Evolutionary conservation across 2,329 filamentous ascomycete genomes (phyloP).

Genomic region (Arthrobotrys entomopaga): DNA sequence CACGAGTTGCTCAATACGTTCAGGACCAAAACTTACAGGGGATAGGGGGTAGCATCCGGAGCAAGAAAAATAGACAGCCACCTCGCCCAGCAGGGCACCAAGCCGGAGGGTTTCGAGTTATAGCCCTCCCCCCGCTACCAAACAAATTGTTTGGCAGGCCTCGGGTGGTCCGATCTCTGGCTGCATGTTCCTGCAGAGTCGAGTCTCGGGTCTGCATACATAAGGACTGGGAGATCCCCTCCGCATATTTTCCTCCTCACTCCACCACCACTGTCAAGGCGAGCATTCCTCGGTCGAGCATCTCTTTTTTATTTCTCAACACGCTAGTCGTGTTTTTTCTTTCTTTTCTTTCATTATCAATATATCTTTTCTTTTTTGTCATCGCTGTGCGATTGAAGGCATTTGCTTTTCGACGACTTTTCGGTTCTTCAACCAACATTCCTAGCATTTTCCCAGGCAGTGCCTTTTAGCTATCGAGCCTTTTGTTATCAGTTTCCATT

Average conservation of each 20-base stretch:
- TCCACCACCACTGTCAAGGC: slow-evolving; percentile 42
- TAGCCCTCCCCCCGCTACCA: slow-evolving; percentile 36
- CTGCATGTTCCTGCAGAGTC: slow-evolving; percentile 16
- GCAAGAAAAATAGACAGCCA: slow-evolving; percentile 53
- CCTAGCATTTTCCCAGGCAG: slow-evolving; percentile 35
- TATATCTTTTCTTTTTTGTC: slow-evolving; percentile 28
- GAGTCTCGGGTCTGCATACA: slow-evolving; percentile 35
- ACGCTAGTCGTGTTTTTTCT: slow-evolving; percentile 52
- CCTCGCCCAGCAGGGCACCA: slow-evolving; percentile 40
- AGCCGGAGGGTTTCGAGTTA: slow-evolving; percentile 43
- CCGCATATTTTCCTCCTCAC: slow-evolving; percentile 27
- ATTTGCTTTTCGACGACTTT: slow-evolving; percentile 16
- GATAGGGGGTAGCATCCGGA: slow-evolving; percentile 31
- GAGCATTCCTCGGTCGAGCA: slow-evolving; percentile 51
- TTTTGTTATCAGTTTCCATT: slow-evolving; percentile 35
- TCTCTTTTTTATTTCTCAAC: slow-evolving; percentile 40
- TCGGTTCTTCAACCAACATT: slow-evolving; percentile 43
- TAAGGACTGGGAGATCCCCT: slow-evolving; percentile 50
- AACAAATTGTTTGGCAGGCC: slow-evolving; percentile 22
- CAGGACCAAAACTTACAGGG: slow-evolving; percentile 28
- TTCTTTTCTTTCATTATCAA: slow-evolving; percentile 37
- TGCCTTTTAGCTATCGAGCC: slow-evolving; percentile 30
- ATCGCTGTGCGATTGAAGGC: slow-evolving; percentile 54
- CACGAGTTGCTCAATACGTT: slow-evolving; percentile 51
- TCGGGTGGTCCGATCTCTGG: slow-evolving; percentile 20